These are phyloP conservation scores for Rugonectria rugulosa DNA, from an alignment of 2,329 filamentous ascomycete genomes.

Conservation along the genomic window DNA sequence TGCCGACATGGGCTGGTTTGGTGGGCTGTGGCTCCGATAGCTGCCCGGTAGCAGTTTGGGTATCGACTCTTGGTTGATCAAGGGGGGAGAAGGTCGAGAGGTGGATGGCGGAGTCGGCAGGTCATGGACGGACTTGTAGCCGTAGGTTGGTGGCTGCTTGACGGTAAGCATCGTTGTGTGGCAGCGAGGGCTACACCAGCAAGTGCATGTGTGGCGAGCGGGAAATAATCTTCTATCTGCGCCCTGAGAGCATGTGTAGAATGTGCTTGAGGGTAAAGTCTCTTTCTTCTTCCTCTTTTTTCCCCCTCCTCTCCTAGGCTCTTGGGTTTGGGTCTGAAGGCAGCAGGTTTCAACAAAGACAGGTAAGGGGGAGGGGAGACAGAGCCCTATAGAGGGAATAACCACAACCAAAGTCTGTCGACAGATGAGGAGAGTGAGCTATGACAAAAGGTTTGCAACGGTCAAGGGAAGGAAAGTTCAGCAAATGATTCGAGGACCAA, in stretches of 20 bases:
- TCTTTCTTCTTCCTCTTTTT: conserved; percentile 24
- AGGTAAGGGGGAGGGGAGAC: no score
- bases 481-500: neutral
- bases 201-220: conserved; percentile 38
- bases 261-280: conserved; percentile 27
- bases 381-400: neutral
- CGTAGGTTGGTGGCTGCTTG: conserved; percentile 66
- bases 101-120: conserved; percentile 65
- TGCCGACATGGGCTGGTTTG: conserved; percentile 69
- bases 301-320: neutral
- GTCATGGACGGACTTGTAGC: conserved; percentile 69
- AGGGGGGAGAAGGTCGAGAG: conserved; percentile 62
- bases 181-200: conserved; percentile 37
- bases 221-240: conserved; percentile 21
- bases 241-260: conserved; percentile 8
- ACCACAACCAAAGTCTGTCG: neutral
- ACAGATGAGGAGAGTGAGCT: neutral
- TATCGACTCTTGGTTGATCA: conserved; percentile 56
- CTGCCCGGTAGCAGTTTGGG: conserved; percentile 50
- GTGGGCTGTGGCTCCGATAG: conserved; percentile 56
- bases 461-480: neutral
- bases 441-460: neutral
- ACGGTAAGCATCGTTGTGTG: conserved; percentile 66
- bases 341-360: conserved; percentile 5
- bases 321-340: neutral